A percentile compares a stretch with the other conserved stretches of the same genome.
These are phyloP conservation scores for Metschnikowia baotianmanensis DNA, from an alignment of 805 yeast species.

Conservation along the genomic window DNA sequence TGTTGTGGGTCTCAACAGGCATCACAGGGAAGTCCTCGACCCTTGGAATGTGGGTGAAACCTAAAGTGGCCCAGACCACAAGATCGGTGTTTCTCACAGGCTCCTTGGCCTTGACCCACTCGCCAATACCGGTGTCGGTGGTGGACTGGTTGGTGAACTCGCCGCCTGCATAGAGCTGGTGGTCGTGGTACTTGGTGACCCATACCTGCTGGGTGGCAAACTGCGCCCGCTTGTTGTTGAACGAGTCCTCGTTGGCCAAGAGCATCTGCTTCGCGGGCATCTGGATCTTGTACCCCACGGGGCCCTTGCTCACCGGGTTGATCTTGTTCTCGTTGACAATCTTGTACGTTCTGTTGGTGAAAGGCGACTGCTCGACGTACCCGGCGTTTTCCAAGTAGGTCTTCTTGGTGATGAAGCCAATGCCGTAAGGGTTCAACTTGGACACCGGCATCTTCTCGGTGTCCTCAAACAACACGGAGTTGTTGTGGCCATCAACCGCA, in stretches of 20 bases:
- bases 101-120: conserved; percentile 68
- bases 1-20: conserved; percentile 76
- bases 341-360: conserved; percentile 71
- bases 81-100: conserved; percentile 70
- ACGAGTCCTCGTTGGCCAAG: conserved; percentile 60
- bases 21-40: conserved; percentile 87
- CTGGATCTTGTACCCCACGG: conserved; percentile 72
- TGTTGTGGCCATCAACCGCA: conserved; percentile 76
- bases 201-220: conserved; percentile 77
- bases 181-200: conserved; percentile 77
- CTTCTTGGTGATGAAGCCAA: conserved; percentile 67
- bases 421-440: conserved; percentile 60
- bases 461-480: conserved; percentile 71
- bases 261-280: conserved; percentile 78
- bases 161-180: conserved; percentile 76
- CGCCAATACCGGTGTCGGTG: conserved; percentile 64
- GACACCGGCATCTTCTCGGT: conserved; percentile 57
- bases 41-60: conserved; percentile 78
- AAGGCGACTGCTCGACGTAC: conserved; percentile 68
- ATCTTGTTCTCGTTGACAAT: conserved; percentile 70
- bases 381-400: conserved; percentile 68
- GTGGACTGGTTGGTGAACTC: conserved; percentile 82
- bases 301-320: conserved; percentile 66
- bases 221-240: conserved; percentile 66
- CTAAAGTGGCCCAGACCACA: conserved; percentile 80